These are phyloP conservation scores for Hymenoscyphus albidus DNA, from an alignment of 2,329 filamentous ascomycete genomes.

Conservation along the genomic window DNA sequence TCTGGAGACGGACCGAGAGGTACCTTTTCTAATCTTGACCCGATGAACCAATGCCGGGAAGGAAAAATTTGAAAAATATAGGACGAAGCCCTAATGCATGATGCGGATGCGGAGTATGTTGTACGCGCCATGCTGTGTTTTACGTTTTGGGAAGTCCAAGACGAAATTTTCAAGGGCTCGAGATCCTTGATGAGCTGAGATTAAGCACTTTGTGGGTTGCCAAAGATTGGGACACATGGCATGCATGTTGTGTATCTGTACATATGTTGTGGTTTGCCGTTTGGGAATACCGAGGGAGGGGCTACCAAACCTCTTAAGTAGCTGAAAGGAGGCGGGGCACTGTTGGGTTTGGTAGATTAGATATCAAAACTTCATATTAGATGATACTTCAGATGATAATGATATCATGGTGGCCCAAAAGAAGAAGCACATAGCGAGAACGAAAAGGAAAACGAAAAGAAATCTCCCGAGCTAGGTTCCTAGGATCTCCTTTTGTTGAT, in stretches of 20 bases:
- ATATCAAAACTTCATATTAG: not conserved
- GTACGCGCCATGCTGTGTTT: constrained; percentile 7
- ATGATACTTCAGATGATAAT: not conserved
- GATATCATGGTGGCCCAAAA: not conserved
- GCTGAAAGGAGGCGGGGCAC: constrained; percentile 1
- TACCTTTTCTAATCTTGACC: not conserved
- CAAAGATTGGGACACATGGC: constrained; percentile 2
- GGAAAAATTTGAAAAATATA: not conserved
- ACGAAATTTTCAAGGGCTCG: not conserved
- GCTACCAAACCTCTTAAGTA: not conserved
- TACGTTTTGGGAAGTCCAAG: constrained; percentile 1
- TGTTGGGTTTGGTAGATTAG: not conserved
- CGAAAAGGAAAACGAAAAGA: not conserved
- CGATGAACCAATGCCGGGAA: not conserved
- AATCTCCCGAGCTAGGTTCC: not conserved
- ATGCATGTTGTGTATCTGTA: constrained; percentile 4
- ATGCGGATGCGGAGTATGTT: not conserved
- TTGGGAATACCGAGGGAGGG: constrained; percentile 3
- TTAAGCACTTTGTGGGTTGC: not conserved
- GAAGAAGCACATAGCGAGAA: not conserved
- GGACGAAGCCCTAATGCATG: not conserved
- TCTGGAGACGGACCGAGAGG: constrained; percentile 2
- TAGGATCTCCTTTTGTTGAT: not conserved
- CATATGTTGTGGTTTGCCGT: constrained; percentile 1
- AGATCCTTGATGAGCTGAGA: constrained; percentile 2